phyloP scores from a whole-genome alignment of 2,329 filamentous ascomycete genomes.

The Fusarium coicis region DNA sequence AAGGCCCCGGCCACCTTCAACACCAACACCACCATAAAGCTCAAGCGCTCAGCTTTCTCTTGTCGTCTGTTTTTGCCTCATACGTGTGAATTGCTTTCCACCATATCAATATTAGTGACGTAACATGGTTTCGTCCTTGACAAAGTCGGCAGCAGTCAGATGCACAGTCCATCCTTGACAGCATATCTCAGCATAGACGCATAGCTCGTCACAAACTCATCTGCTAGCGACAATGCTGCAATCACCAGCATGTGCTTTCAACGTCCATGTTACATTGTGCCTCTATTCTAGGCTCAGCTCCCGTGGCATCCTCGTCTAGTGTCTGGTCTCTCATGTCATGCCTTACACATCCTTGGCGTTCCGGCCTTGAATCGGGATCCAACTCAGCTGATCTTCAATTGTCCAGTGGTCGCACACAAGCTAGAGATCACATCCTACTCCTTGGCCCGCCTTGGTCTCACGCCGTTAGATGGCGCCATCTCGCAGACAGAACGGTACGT shows the following conservation, averaged over 20 bases:
- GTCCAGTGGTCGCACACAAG: conserved; percentile 2
- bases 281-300: conserved; percentile 18
- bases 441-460: not conserved
- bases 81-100: not conserved
- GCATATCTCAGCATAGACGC: not conserved
- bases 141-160: not conserved
- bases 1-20: conserved; percentile 33
- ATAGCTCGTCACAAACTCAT: conserved; percentile 3
- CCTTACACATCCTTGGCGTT: conserved; percentile 4
- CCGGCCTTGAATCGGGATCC: not conserved
- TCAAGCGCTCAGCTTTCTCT: conserved; percentile 24
- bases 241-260: conserved; percentile 15
- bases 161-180: conserved; percentile 8
- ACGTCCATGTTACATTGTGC: conserved; percentile 18
- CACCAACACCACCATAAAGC: conserved; percentile 34
- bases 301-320: conserved; percentile 30
- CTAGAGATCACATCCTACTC: not conserved
- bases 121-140: not conserved
- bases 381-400: conserved; percentile 4
- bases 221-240: conserved; percentile 15
- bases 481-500: conserved; percentile 8
- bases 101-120: not conserved
- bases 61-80: conserved; percentile 10
- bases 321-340: conserved; percentile 13
- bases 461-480: conserved; percentile 26